Conservation (phyloP, 257 asterid genomes). For the Pogostemon cablin region DNA sequence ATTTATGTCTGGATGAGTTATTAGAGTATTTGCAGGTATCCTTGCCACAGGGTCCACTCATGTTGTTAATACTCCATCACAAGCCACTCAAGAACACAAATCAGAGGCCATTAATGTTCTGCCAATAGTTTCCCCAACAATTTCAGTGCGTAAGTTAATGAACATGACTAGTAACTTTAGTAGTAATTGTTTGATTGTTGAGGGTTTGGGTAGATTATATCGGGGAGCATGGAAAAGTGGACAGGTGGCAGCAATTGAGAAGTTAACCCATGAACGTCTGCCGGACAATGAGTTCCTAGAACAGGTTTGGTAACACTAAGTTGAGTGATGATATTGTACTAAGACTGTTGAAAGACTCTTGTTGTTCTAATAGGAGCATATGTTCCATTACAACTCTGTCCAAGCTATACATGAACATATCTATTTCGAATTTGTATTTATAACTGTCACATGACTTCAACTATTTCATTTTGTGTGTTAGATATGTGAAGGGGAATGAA, state of each 20-base stretch:
- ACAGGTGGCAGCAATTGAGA: slow-evolving; percentile 32
- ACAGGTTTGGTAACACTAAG: slow-evolving; percentile 26
- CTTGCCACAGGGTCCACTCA: background rate
- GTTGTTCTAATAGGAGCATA: too few species aligned
- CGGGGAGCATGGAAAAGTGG: slow-evolving; percentile 34
- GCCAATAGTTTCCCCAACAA: too few species aligned
- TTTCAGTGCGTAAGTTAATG: slow-evolving; percentile 12
- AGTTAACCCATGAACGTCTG: slow-evolving; percentile 30
- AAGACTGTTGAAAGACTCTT: too few species aligned
- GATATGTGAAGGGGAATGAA: too few species aligned
- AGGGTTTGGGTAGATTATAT: slow-evolving; percentile 18
- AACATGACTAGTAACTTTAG: slow-evolving; percentile 24
- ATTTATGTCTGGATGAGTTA: too few species aligned
- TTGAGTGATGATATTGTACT: too few species aligned
- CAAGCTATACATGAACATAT: background rate
- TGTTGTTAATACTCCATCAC: slow-evolving; percentile 19
- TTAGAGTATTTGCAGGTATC: background rate
- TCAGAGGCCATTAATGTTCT: too few species aligned
- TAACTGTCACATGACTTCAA: too few species aligned
- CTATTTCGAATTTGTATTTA: too few species aligned
- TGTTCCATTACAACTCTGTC: background rate
- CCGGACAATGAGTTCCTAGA: slow-evolving; percentile 35
- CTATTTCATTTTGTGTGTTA: too few species aligned
- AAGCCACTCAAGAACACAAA: background rate
- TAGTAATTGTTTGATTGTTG: slow-evolving; percentile 21